Percentiles rank a stretch among this genome's conserved stretches.
Conservation (phyloP, 1,284 basidiomycete genomes). For the Ceratobasidium sp. region DNA sequence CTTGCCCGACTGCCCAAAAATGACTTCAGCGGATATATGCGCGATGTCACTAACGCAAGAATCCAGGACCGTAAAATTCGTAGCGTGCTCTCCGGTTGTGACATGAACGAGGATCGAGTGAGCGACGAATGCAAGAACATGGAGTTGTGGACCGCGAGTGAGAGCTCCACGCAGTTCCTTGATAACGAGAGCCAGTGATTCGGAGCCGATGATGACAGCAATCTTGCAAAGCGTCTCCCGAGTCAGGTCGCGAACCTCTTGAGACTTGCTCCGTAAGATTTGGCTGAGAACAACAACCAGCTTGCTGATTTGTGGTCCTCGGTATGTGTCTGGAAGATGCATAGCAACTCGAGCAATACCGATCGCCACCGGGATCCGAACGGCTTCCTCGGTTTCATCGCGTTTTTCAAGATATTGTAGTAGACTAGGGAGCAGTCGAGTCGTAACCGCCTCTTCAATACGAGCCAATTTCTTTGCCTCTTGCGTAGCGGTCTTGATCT, state of each 20-base stretch:
- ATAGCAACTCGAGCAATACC: conserved; percentile 89
- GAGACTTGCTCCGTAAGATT: conserved; percentile 90
- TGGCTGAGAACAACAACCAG: conserved; percentile 88
- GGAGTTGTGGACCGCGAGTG: conserved; percentile 91
- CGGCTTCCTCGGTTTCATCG: conserved; percentile 83
- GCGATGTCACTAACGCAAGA: conserved; percentile 81
- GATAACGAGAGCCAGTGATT: conserved; percentile 78
- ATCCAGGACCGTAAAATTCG: conserved; percentile 73
- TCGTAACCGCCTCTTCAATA: conserved; percentile 82
- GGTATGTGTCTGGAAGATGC: conserved; percentile 76
- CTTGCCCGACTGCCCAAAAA: conserved; percentile 94
- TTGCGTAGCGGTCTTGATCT: conserved; percentile 44
- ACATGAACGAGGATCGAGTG: conserved; percentile 87
- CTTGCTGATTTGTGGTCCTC: conserved; percentile 79
- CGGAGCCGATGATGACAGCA: conserved; percentile 75
- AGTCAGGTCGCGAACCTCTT: conserved; percentile 91
- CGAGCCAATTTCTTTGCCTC: conserved; percentile 47
- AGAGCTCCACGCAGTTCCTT: conserved; percentile 87
- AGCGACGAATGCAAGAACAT: conserved; percentile 87
- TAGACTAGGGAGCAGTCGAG: conserved; percentile 78
- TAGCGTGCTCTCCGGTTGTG: conserved; percentile 68
- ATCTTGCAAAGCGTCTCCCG: conserved; percentile 89
- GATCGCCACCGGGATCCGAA: conserved; percentile 88
- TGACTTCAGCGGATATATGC: conserved; percentile 88
- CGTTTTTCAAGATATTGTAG: conserved; percentile 83